Conservation (phyloP, 2,329 filamentous ascomycete genomes). For the Fusarium sp. region DNA sequence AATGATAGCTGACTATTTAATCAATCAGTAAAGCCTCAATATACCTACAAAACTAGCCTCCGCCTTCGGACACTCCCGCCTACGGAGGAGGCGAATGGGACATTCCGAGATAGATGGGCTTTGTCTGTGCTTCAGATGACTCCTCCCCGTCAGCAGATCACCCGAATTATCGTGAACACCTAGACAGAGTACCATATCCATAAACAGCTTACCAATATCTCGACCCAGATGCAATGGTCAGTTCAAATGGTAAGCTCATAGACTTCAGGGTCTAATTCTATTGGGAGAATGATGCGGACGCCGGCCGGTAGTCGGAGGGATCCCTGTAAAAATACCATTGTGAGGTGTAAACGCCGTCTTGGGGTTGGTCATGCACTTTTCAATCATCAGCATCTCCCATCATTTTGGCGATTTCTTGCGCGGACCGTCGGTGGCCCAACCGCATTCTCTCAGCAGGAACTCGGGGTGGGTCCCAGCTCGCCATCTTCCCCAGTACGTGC, state of each 20-base stretch:
- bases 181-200: background rate
- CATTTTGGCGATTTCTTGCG: conserved; percentile 31
- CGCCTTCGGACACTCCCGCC: conserved; percentile 36
- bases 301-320: conserved; percentile 50
- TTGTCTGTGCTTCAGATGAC: conserved; percentile 11
- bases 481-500: conserved; percentile 30
- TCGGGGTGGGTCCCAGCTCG: conserved; percentile 46
- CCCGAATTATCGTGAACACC: conserved; percentile 10
- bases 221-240: conserved; percentile 29
- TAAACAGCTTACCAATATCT: conserved; percentile 33
- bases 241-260: conserved; percentile 38
- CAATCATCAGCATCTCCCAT: conserved; percentile 26
- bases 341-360: conserved; percentile 4
- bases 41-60: conserved; percentile 24
- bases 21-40: conserved; percentile 45
- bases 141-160: conserved; percentile 7
- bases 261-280: conserved; percentile 11
- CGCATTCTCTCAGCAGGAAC: conserved; percentile 46
- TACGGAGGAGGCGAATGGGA: conserved; percentile 36
- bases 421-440: conserved; percentile 51
- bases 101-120: conserved; percentile 8
- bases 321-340: conserved; percentile 8
- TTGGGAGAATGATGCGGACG: conserved; percentile 31
- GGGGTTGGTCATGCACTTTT: conserved; percentile 36
- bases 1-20: conserved; percentile 42